A percentile compares a stretch with the other conserved stretches of the same genome.
phyloP scores from a whole-genome alignment of 331 rosid species.

The Saraca asoca region DNA sequence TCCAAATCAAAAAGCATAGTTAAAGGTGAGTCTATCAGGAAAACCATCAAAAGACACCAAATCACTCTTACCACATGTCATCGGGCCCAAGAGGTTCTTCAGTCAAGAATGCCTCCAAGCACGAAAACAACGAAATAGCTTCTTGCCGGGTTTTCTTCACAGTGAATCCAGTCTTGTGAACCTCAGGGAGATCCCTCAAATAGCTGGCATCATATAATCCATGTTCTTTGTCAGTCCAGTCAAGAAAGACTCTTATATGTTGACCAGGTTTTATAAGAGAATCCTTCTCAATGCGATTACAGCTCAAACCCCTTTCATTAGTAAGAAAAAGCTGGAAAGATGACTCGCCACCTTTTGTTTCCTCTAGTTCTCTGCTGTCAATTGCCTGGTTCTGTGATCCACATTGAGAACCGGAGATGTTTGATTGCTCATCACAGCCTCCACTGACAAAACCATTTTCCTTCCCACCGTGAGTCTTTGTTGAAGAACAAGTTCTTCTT shows the following conservation, averaged over 20 bases:
- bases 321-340: slow-evolving; percentile 68
- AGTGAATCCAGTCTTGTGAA: slow-evolving; percentile 68
- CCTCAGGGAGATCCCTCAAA: slow-evolving; percentile 91
- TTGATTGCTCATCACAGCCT: slow-evolving; percentile 52
- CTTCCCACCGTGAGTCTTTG: slow-evolving; percentile 55
- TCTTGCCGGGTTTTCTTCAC: slow-evolving; percentile 90
- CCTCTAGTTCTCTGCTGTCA: slow-evolving; percentile 50
- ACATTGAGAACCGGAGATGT: slow-evolving; percentile 39
- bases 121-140: slow-evolving; percentile 89
- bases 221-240: slow-evolving; percentile 79
- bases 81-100: slow-evolving; percentile 99
- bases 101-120: slow-evolving; percentile 95
- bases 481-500: slow-evolving; percentile 59
- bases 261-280: slow-evolving; percentile 53
- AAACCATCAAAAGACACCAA: slow-evolving; percentile 11
- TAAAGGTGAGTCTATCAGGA: slow-evolving; percentile 27
- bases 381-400: slow-evolving; percentile 37
- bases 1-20: slow-evolving; percentile 4
- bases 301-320: slow-evolving; percentile 48
- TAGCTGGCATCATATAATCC: slow-evolving; percentile 71
- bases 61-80: slow-evolving; percentile 85
- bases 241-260: slow-evolving; percentile 58
- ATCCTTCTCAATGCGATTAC: slow-evolving; percentile 68
- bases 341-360: slow-evolving; percentile 50
- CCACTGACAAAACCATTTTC: slow-evolving; percentile 72